phyloP scores from a whole-genome alignment of 805 yeast genomes.

The Starmerella scarabaei region DNA sequence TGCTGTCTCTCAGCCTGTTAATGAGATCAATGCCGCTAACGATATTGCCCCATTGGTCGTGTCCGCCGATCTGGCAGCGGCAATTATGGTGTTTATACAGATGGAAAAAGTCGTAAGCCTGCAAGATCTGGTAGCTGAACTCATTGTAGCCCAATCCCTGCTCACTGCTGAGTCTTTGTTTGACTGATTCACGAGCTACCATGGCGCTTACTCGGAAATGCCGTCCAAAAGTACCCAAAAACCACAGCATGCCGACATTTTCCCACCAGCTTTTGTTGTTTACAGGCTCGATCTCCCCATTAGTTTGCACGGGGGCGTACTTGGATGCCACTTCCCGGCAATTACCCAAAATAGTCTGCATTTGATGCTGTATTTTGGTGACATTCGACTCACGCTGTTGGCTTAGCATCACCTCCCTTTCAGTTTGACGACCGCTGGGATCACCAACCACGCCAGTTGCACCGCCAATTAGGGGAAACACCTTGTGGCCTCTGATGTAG shows the following conservation, averaged over 20 bases:
- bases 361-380: slow-evolving; percentile 44
- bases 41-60: slow-evolving; percentile 97
- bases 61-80: slow-evolving; percentile 77
- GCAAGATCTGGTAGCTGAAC: slow-evolving; percentile 82
- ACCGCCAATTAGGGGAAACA: slow-evolving; percentile 57
- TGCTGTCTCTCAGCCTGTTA: slow-evolving; percentile 36
- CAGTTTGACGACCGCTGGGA: slow-evolving; percentile 82
- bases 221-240: slow-evolving; percentile 62
- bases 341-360: slow-evolving; percentile 43
- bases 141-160: slow-evolving; percentile 86
- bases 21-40: slow-evolving; percentile 90
- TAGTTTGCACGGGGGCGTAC: slow-evolving; percentile 26
- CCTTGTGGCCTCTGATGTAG: slow-evolving; percentile 67
- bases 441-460: slow-evolving; percentile 96
- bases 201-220: slow-evolving; percentile 72
- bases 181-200: slow-evolving; percentile 81
- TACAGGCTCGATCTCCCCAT: slow-evolving; percentile 34
- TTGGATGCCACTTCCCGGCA: slow-evolving; percentile 52
- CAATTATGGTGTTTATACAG: slow-evolving; percentile 48
- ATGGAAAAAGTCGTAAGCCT: slow-evolving; percentile 88
- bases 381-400: slow-evolving; percentile 45
- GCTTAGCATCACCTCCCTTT: slow-evolving; percentile 48
- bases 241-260: slow-evolving; percentile 59
- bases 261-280: slow-evolving; percentile 86
- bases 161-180: slow-evolving; percentile 52